phyloP scores from a whole-genome alignment of 2,329 filamentous ascomycete genomes.

The Cercospora janseana region DNA sequence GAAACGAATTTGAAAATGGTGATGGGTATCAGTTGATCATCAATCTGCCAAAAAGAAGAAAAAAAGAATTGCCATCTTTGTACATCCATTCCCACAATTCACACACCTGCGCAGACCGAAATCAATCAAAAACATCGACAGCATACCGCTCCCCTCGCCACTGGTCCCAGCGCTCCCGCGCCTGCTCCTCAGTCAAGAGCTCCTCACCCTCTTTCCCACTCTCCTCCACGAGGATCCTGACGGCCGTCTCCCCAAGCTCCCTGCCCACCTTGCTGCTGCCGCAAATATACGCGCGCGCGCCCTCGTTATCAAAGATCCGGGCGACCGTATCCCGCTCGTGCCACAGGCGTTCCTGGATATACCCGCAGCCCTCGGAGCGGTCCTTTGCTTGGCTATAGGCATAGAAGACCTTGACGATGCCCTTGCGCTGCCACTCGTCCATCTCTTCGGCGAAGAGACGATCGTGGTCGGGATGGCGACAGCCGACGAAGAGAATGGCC shows the following conservation, averaged over 20 bases:
- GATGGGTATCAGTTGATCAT: too few relatives aligned
- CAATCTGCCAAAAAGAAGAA: not conserved
- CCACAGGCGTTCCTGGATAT: conserved; percentile 55
- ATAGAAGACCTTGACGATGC: conserved; percentile 60
- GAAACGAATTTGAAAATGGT: too few relatives aligned
- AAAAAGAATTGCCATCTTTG: not conserved
- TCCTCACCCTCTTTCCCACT: conserved; percentile 31
- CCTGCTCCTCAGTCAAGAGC: conserved; percentile 32
- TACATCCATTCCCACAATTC: not conserved
- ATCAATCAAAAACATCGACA: conserved; percentile 43
- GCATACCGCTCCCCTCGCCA: conserved; percentile 49
- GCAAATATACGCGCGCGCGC: conserved; percentile 63
- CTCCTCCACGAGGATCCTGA: conserved; percentile 46
- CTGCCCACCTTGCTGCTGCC: conserved; percentile 46
- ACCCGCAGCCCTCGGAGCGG: conserved; percentile 49
- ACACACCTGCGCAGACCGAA: too few relatives aligned
- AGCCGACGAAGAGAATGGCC: conserved; percentile 66
- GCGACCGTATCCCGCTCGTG: conserved; percentile 48
- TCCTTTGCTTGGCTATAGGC: conserved; percentile 55
- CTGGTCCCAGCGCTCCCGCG: conserved; percentile 46
- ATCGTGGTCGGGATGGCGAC: conserved; percentile 55
- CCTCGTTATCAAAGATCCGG: conserved; percentile 45
- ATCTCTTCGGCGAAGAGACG: conserved; percentile 61
- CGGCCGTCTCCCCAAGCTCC: conserved; percentile 44
- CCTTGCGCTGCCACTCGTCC: conserved; percentile 57